phyloP scores from a whole-genome alignment of 352 stramenopile genomes.

The Phytopythium sindhum region DNA sequence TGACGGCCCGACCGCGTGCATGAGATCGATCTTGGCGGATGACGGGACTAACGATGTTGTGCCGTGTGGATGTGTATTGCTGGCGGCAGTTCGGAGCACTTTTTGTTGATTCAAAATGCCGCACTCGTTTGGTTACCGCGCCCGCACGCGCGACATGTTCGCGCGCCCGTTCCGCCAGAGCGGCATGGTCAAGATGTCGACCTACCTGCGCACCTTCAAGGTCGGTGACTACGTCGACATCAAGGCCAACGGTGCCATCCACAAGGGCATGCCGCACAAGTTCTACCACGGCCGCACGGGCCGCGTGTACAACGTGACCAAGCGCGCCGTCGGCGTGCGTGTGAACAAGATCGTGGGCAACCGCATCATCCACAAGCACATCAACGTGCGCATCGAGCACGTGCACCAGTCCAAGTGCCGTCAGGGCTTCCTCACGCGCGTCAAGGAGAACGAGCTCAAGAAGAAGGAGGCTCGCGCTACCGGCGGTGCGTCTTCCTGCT shows the following conservation, averaged over 20 bases:
- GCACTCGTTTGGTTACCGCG: slow-evolving; percentile 98
- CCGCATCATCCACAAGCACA: slow-evolving; percentile 99
- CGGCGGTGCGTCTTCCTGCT: slow-evolving; percentile 45
- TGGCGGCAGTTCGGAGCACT: slow-evolving; percentile 33
- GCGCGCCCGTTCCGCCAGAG: slow-evolving; percentile 97
- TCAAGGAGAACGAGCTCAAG: slow-evolving; percentile 98
- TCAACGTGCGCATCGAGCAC: slow-evolving; percentile 99
- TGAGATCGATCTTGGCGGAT: background rate
- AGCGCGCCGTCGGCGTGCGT: slow-evolving; percentile 97
- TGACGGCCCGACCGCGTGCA: background rate
- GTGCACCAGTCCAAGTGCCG: slow-evolving; percentile 98
- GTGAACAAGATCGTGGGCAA: slow-evolving; percentile 99
- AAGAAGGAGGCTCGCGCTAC: slow-evolving; percentile 95
- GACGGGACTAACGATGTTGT: background rate
- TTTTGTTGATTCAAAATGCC: slow-evolving; percentile 88
- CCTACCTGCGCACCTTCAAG: slow-evolving; percentile 98
- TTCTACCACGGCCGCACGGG: slow-evolving; percentile 99
- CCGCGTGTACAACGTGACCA: slow-evolving; percentile 99
- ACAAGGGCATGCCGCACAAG: slow-evolving; percentile 99
- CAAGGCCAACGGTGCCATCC: slow-evolving; percentile 98
- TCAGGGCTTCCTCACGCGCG: slow-evolving; percentile 96
- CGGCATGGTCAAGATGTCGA: slow-evolving; percentile 95
- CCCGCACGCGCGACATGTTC: slow-evolving; percentile 99
- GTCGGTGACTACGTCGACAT: slow-evolving; percentile 99
- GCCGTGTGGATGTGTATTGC: background rate